Percentiles rank a stretch among this genome's conserved stretches.
These are phyloP conservation scores for Prunus yedoensis DNA, from an alignment of 331 rosid species.

Conservation along the genomic window DNA sequence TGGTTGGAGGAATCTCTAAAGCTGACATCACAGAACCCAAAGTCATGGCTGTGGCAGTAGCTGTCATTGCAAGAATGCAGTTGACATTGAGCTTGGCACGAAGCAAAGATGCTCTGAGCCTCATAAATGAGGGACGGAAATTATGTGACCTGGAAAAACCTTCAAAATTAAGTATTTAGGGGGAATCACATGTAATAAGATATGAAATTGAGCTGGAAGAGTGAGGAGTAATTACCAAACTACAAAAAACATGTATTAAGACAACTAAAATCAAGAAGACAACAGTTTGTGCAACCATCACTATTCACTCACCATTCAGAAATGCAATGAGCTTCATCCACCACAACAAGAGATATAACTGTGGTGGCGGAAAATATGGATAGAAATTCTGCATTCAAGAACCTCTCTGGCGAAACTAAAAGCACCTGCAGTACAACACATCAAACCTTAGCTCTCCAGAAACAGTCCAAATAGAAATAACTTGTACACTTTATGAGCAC, in stretches of 20 bases:
- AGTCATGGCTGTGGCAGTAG: conserved; percentile 85
- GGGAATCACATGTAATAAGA: neutral
- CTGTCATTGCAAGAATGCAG: conserved; percentile 92
- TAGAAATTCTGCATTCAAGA: conserved; percentile 73
- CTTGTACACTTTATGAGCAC: neutral
- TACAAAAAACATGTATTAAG: conserved; percentile 14
- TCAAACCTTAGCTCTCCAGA: conserved; percentile 18
- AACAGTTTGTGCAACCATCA: neutral
- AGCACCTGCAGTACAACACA: conserved; percentile 60
- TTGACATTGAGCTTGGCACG: conserved; percentile 55
- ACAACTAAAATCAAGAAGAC: conserved; percentile 1
- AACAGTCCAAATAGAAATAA: neutral
- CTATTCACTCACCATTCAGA: conserved; percentile 82
- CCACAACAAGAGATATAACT: conserved; percentile 70
- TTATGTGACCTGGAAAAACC: conserved; percentile 80
- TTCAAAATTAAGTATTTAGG: conserved; percentile 10
- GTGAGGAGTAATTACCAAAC: conserved; percentile 5
- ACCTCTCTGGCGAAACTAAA: conserved; percentile 94
- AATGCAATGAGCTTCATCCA: conserved; percentile 95
- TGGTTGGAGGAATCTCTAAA: conserved; percentile 65
- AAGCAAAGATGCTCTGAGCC: conserved; percentile 87
- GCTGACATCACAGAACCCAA: conserved; percentile 78
- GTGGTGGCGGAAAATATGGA: conserved; percentile 51
- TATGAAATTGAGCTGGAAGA: conserved; percentile 20
- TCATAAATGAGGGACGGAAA: conserved; percentile 88